Base-by-base conservation (phyloP, 1,284 basidiomycete genomes). In the Naganishia liquefaciens region DNA sequence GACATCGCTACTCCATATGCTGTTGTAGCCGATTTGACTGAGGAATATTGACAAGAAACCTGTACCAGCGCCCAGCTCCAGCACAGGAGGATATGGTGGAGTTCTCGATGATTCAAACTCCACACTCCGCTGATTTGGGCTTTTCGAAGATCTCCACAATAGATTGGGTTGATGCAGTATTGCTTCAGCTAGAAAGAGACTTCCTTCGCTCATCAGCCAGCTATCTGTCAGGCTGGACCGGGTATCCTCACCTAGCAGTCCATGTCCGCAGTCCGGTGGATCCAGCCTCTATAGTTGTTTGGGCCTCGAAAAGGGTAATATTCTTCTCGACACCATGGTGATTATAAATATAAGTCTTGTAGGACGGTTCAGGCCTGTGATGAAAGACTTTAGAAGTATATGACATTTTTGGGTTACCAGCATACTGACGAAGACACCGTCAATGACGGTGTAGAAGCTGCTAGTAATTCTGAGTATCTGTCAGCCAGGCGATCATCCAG, bases 201-300 rank as follows among this genome's bases (percentile, higher is more conserved):
- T 72, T 44, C 17, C 53, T 62, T 23, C 47, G 51, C 15, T 33
- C 0, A 7, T 39, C 10, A 13, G n/a, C 15, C n/a, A 30, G 10
- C 19, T n/a, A 23, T 9, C 5, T 30, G 23, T 54, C 33, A 37
- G 13, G 33, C 47, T 33, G 19, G 23, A 10, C 30, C 19, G n/a
- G 28, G 19, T 4, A 46, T 5, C 53, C 52, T 39, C 39, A 68
- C 66, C 64, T 65, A 0, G 73, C 74, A 11, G 60, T 73, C 77
- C 79, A 80, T 3, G 79, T 80, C 15, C 79, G 65, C 61, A 80
- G 62, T 15, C 79, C 79, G 0, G 79, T 80, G 33, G 78, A 77
- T 25, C 79, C 79, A 4, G 73, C 74, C 65, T 79, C 77, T 23
- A 80, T 75, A 1, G 75, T 77, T 5, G 76, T 75, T 57, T 78